A percentile compares a stretch with the other conserved stretches of the same genome.
Conservation (phyloP, 1,284 basidiomycete species). For the Apiotrichum sp. region DNA sequence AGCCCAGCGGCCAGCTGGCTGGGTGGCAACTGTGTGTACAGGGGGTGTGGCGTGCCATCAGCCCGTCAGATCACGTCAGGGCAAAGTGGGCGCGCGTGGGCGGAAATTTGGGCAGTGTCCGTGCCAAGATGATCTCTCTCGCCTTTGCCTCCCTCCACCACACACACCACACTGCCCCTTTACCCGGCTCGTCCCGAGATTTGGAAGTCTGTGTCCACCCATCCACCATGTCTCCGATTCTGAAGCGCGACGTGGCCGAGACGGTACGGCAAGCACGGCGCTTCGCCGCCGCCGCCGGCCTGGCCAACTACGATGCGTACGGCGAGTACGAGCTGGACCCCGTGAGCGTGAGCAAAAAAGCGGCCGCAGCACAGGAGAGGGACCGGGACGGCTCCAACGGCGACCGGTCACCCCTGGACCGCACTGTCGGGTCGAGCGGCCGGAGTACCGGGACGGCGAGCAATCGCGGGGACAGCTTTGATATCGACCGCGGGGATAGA, state of each 20-base stretch:
- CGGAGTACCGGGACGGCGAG: not conserved
- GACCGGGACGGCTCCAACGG: not conserved
- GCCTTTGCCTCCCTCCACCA: too few relatives aligned
- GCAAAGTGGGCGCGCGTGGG: too few relatives aligned
- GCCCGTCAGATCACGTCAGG: too few relatives aligned
- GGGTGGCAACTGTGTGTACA: too few relatives aligned
- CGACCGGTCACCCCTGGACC: not conserved
- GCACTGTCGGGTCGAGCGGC: not conserved
- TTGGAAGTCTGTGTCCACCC: not conserved
- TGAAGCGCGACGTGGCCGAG: slow-evolving; percentile 41
- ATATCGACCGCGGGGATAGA: not conserved
- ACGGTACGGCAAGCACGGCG: slow-evolving; percentile 41
- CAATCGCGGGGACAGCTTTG: not conserved
- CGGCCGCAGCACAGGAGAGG: not conserved
- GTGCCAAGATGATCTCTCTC: too few relatives aligned
- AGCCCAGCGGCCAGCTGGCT: too few relatives aligned
- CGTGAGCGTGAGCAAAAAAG: slow-evolving; percentile 1
- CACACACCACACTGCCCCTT: not conserved
- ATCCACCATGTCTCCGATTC: slow-evolving; percentile 40
- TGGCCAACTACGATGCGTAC: slow-evolving; percentile 14
- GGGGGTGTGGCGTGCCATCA: too few relatives aligned
- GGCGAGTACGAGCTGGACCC: slow-evolving; percentile 18
- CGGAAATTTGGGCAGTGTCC: too few relatives aligned
- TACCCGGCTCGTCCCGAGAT: not conserved
- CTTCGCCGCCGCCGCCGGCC: slow-evolving; percentile 27